A percentile compares a stretch with the other conserved stretches of the same genome.
phyloP scores from a whole-genome alignment of 2,329 filamentous ascomycete genomes.

The Fonsecaea pedrosoi region DNA sequence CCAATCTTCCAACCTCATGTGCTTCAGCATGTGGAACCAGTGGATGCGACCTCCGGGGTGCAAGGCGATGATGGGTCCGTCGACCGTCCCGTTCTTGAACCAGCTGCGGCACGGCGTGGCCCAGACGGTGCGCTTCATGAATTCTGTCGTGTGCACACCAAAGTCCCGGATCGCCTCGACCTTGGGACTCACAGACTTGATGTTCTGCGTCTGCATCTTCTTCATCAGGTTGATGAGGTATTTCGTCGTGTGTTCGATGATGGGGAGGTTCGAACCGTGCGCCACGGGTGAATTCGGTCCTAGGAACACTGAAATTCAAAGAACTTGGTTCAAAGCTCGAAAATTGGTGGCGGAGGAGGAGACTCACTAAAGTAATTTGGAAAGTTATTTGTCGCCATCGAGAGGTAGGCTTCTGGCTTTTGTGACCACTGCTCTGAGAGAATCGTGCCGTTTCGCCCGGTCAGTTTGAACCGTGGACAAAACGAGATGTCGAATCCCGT shows the following conservation, averaged over 20 bases:
- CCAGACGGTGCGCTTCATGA: constrained; percentile 58
- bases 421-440: no score
- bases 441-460: background rate
- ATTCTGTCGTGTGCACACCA: constrained; percentile 50
- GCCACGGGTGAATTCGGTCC: constrained; percentile 48
- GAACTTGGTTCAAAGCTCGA: no score
- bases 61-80: constrained; percentile 49
- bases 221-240: constrained; percentile 49
- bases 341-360: background rate
- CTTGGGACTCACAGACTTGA: constrained; percentile 48
- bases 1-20: constrained; percentile 53
- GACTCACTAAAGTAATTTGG: constrained; percentile 1
- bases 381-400: background rate
- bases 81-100: constrained; percentile 52
- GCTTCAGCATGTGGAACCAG: constrained; percentile 51
- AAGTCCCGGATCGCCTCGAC: constrained; percentile 43
- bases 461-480: constrained; percentile 6
- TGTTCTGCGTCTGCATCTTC: constrained; percentile 51
- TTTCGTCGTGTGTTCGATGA: constrained; percentile 48
- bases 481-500: constrained; percentile 16
- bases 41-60: constrained; percentile 60
- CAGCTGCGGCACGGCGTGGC: constrained; percentile 52
- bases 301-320: constrained; percentile 37
- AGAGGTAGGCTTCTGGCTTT: background rate
- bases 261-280: constrained; percentile 53